phyloP scores from a whole-genome alignment of 2,329 filamentous ascomycete genomes.

The Calonectria hawksworthii region DNA sequence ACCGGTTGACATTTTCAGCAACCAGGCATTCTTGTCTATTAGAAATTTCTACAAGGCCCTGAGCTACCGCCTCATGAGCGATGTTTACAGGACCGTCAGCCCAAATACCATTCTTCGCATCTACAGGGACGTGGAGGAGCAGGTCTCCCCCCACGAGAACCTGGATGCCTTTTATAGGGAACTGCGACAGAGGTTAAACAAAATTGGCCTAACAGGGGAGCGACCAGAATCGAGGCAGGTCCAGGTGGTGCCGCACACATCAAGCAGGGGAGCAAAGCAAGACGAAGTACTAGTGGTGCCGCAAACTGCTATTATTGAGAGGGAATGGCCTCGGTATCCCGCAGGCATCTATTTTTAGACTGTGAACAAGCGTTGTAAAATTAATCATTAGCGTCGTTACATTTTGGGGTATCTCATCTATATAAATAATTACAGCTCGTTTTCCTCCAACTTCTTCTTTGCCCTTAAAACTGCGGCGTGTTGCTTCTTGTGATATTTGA shows the following conservation, averaged over 20 bases:
- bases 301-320: background rate
- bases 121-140: background rate
- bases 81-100: background rate
- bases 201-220: background rate
- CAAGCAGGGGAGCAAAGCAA: background rate
- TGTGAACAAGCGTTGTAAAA: background rate
- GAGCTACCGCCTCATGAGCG: background rate
- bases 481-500: constrained; percentile 57
- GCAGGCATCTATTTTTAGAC: background rate
- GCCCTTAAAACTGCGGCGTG: constrained; percentile 52
- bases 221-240: background rate
- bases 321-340: constrained; percentile 9
- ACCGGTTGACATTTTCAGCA: background rate
- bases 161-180: background rate
- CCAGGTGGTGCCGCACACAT: background rate
- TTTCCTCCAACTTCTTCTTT: constrained; percentile 42
- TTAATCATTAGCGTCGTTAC: constrained; percentile 25
- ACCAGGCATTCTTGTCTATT: background rate
- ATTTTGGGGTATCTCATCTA: constrained; percentile 42
- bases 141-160: background rate
- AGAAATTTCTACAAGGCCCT: background rate
- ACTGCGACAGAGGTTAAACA: background rate
- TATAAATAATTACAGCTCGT: constrained; percentile 28
- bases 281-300: background rate
- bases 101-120: background rate